phyloP scores from a whole-genome alignment of 148 eudicot genomes.

The Chenopodium quinoa region DNA sequence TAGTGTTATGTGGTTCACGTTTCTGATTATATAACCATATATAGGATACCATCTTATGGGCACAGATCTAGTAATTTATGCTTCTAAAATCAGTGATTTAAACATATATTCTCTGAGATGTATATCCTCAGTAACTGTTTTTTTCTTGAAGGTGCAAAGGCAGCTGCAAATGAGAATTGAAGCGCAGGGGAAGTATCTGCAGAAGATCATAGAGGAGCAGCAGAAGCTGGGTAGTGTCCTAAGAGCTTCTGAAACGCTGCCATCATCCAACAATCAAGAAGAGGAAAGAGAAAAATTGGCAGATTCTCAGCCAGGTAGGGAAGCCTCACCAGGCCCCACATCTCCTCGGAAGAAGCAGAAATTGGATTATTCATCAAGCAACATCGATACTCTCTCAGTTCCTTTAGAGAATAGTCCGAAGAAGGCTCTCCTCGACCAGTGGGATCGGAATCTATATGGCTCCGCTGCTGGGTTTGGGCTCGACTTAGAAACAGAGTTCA shows the following conservation, averaged over 20 bases:
- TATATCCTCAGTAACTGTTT: neutral
- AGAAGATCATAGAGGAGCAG: slow-evolving; percentile 89
- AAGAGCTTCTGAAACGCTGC: slow-evolving; percentile 37
- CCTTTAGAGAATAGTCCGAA: slow-evolving; percentile 23
- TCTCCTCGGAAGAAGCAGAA: slow-evolving; percentile 59
- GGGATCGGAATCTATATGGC: slow-evolving; percentile 31
- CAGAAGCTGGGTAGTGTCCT: slow-evolving; percentile 50
- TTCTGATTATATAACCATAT: neutral
- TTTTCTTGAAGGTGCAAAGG: slow-evolving; percentile 64
- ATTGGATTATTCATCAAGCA: slow-evolving; percentile 30
- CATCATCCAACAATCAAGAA: slow-evolving; percentile 26
- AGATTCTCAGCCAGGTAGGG: slow-evolving; percentile 31
- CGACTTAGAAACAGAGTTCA: slow-evolving; percentile 30
- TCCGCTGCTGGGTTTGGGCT: slow-evolving; percentile 30
- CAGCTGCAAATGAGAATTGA: slow-evolving; percentile 88
- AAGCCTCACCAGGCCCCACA: slow-evolving; percentile 28
- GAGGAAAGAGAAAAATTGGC: slow-evolving; percentile 27
- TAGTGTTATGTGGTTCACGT: neutral
- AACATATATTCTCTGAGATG: neutral
- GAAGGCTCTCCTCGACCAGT: slow-evolving; percentile 25
- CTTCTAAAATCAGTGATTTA: neutral
- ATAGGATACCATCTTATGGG: neutral
- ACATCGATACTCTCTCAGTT: slow-evolving; percentile 6
- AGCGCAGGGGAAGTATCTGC: slow-evolving; percentile 85
- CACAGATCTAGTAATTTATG: neutral